Conservation (phyloP, 306 rosid species). For the Medicago lupulina region DNA sequence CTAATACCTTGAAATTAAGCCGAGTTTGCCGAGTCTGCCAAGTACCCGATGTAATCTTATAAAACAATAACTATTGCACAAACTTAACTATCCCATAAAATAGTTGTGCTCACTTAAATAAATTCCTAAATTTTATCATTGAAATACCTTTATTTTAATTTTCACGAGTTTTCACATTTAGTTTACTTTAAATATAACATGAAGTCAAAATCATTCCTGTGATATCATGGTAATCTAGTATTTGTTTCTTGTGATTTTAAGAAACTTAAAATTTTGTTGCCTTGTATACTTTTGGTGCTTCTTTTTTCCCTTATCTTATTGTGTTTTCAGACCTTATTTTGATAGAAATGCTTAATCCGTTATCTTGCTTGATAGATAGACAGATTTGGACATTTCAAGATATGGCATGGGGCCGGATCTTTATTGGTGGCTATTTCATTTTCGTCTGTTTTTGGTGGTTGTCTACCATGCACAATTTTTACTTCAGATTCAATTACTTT, state of each 20-base stretch:
- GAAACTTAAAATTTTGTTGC: neutral
- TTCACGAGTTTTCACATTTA: slow-evolving; percentile 22
- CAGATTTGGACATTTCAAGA: slow-evolving; percentile 91
- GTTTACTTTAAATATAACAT: slow-evolving; percentile 11
- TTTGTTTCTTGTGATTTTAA: slow-evolving; percentile 11
- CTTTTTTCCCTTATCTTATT: slow-evolving; percentile 6
- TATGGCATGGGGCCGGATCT: slow-evolving; percentile 99
- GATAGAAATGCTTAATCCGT: slow-evolving; percentile 34
- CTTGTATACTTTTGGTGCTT: neutral
- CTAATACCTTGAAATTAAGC: too few relatives aligned
- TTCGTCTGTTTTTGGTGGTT: slow-evolving; percentile 95
- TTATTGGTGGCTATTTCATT: slow-evolving; percentile 90
- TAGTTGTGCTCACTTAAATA: slow-evolving; percentile 11
- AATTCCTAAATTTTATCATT: slow-evolving; percentile 3
- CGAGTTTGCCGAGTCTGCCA: too few relatives aligned
- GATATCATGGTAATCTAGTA: slow-evolving; percentile 13
- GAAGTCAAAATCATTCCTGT: neutral
- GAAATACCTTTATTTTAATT: slow-evolving; percentile 19
- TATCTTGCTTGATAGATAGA: slow-evolving; percentile 74
- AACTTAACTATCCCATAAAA: neutral
- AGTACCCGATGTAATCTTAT: too few relatives aligned
- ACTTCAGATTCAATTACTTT: slow-evolving; percentile 57
- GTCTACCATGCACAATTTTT: slow-evolving; percentile 77
- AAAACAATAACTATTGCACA: neutral
- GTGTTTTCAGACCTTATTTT: slow-evolving; percentile 37